Evolutionary conservation across 345 rosid genomes (phyloP), one percentile per base, ranked within the genome.

Genomic region (Clarkia xantiana): DNA sequence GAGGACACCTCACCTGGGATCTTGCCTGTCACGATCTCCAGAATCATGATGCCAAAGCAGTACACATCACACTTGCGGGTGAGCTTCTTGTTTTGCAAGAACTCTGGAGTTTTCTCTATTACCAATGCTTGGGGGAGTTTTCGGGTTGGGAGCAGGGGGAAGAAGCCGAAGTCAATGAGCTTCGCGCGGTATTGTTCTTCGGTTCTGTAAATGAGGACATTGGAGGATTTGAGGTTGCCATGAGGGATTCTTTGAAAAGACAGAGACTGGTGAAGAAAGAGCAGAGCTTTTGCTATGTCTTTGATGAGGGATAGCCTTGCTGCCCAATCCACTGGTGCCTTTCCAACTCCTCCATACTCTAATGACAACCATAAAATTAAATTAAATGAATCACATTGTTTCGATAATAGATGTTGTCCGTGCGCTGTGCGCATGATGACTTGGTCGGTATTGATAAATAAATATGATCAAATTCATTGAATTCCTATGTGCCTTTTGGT

Each of bases 151-250:
- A 76, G 58, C 13, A 79, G 59, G 0, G 79, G 76, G 18, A 69
- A 44, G 71, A 71, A 76, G 18, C 82, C 80, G 3, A 64, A 73
- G 39, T 76, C 66, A 13, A 75, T 56, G 45, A 76, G 60, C 71
- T 73, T 79, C 5, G 69, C 46, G 1, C 36, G 62, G 63, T 62
- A 69, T 49, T 14, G 49, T 17, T 54, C 42, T 53, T 42, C 25
- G 17, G 67, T 38, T 4, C 53, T 48, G 19, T 25, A 52, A 25
- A 76, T 46, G 1, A 73, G 55, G 13, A 76, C 57, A 20, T 76
- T 76, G 39, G 80, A 67, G 9, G 86, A 76, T 59, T 79, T 76
- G 55, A 79, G 76, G 47, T 73, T 76, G 34, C 67, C 77, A 44
- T 79, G 86, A 3, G 86, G 76, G 8, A 71, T 80, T 47, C 50